phyloP scores from a whole-genome alignment of 257 asterid genomes.

The Hygrophila difformis region DNA sequence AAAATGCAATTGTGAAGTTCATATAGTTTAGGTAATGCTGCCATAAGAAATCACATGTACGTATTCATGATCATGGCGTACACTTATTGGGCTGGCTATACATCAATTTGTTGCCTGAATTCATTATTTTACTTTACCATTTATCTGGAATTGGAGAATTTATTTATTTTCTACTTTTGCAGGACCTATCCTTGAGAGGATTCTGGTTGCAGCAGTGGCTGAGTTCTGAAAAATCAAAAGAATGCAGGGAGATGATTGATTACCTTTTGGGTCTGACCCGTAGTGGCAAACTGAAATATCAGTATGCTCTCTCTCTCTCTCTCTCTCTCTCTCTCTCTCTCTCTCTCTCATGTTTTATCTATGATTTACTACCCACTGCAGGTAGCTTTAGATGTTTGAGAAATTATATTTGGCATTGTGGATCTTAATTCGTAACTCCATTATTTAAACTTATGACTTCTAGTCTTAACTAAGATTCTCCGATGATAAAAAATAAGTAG shows the following conservation, averaged over 20 bases:
- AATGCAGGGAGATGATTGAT: conserved; percentile 65
- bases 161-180: conserved; percentile 13
- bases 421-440: no score
- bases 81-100: no score
- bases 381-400: no score
- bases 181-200: conserved; percentile 88
- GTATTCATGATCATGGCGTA: neutral
- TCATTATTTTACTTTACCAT: neutral
- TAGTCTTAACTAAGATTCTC: no score
- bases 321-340: neutral
- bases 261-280: conserved; percentile 60
- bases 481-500: no score
- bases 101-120: no score
- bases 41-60: neutral
- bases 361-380: no score
- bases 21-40: neutral
- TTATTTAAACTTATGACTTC: no score
- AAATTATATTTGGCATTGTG: no score
- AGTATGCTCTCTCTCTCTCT: conserved; percentile 33
- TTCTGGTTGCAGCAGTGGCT: conserved; percentile 94
- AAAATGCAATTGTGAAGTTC: neutral
- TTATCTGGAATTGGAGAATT: neutral
- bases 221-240: conserved; percentile 53
- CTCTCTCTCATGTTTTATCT: neutral
- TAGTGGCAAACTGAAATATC: conserved; percentile 65